phyloP scores from a whole-genome alignment of 2,329 filamentous ascomycete genomes.

The Neofusicoccum sp. region DNA sequence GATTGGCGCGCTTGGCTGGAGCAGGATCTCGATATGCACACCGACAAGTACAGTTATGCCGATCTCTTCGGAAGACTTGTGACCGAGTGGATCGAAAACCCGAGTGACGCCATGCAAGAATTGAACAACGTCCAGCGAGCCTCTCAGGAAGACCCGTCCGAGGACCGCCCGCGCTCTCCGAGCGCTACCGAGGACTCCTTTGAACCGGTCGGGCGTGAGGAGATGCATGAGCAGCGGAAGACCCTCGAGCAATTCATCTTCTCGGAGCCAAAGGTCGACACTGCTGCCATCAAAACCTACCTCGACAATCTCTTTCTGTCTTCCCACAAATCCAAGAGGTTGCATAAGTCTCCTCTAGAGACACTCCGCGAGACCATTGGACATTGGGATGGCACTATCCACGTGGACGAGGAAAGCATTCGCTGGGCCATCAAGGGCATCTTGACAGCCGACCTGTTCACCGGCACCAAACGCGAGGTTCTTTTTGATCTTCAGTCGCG shows the following conservation, averaged over 20 bases:
- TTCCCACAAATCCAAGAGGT: constrained; percentile 44
- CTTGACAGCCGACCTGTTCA: constrained; percentile 54
- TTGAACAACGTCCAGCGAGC: not conserved
- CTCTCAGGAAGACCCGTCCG: not conserved
- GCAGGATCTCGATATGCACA: constrained; percentile 38
- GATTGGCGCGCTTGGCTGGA: constrained; percentile 36
- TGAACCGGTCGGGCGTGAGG: constrained; percentile 45
- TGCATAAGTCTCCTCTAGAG: constrained; percentile 43
- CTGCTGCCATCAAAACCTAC: constrained; percentile 51
- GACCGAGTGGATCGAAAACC: constrained; percentile 33
- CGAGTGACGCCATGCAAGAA: not conserved
- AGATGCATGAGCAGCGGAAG: constrained; percentile 45
- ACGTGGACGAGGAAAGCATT: constrained; percentile 48
- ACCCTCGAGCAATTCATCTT: constrained; percentile 63
- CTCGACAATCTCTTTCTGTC: constrained; percentile 55
- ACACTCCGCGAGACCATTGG: constrained; percentile 26
- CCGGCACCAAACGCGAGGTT: constrained; percentile 53
- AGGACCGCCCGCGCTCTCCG: not conserved
- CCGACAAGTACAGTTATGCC: constrained; percentile 39
- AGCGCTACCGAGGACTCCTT: constrained; percentile 38
- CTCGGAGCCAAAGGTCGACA: constrained; percentile 49
- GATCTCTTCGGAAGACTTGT: constrained; percentile 40
- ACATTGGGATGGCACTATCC: constrained; percentile 27
- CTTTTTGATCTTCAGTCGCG: constrained; percentile 56
- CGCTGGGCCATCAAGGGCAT: constrained; percentile 53